phyloP scores from a whole-genome alignment of 75 land plant genomes.

The Cunninghamia lanceolata region DNA sequence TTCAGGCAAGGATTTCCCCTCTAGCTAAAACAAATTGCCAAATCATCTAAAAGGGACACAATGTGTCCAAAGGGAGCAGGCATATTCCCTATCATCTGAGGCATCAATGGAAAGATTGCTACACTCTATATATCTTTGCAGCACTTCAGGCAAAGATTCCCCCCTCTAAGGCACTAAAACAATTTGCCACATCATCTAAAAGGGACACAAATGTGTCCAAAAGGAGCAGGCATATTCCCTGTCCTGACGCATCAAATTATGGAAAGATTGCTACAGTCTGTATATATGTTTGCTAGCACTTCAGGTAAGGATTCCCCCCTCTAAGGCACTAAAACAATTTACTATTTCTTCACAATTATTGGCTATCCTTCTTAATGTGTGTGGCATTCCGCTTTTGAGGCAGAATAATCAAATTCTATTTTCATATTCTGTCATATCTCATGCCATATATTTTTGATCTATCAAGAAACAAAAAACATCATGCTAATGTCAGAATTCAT shows the following conservation, averaged over 20 bases:
- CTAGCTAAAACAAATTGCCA: background rate
- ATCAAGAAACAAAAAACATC: background rate
- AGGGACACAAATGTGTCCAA: background rate
- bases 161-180: background rate
- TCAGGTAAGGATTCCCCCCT: background rate
- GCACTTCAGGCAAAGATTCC: background rate
- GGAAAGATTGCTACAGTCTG: background rate
- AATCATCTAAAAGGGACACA: background rate
- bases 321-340: background rate
- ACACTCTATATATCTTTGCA: background rate
- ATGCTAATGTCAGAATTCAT: background rate
- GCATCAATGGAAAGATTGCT: background rate
- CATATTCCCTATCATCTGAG: background rate
- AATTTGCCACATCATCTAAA: background rate
- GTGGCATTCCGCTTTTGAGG: background rate
- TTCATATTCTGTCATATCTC: background rate
- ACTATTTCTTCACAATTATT: background rate
- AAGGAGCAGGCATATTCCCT: background rate
- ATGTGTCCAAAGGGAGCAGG: background rate
- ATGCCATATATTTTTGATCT: background rate
- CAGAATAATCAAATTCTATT: background rate
- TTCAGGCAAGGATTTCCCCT: background rate
- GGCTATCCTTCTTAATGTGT: background rate
- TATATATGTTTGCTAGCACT: background rate
- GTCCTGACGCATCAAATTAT: background rate